Conservation (phyloP, 1,284 basidiomycete species). For the Cerrena zonata region DNA sequence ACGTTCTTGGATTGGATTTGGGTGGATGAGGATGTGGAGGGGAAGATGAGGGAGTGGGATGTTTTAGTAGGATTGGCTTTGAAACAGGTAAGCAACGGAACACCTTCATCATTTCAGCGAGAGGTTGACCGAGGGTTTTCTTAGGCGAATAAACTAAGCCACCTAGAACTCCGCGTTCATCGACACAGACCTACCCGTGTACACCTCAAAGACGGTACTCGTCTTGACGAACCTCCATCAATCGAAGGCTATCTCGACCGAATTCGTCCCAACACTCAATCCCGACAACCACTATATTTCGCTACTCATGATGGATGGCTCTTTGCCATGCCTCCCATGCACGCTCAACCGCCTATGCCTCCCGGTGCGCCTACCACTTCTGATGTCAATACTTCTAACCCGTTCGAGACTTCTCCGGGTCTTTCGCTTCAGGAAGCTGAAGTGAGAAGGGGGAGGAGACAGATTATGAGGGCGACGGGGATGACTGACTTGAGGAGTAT, state of each 20-base stretch:
- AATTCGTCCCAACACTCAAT: slow-evolving; percentile 57
- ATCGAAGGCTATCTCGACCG: slow-evolving; percentile 79
- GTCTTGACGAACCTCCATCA: slow-evolving; percentile 63
- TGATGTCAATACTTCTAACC: slow-evolving; percentile 23
- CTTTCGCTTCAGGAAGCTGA: slow-evolving; percentile 46
- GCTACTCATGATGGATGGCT: slow-evolving; percentile 69
- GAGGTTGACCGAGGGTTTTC: neutral
- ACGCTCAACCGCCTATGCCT: slow-evolving; percentile 65
- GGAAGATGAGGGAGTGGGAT: slow-evolving; percentile 59
- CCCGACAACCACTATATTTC: slow-evolving; percentile 63
- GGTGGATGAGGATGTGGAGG: slow-evolving; percentile 60
- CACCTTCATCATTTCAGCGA: neutral
- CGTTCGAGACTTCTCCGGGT: slow-evolving; percentile 17
- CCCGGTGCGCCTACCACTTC: slow-evolving; percentile 40
- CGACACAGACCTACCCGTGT: slow-evolving; percentile 59
- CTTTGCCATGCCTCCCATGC: slow-evolving; percentile 50
- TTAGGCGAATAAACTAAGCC: slow-evolving; percentile 46
- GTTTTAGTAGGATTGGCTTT: slow-evolving; percentile 70
- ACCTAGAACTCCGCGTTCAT: slow-evolving; percentile 68
- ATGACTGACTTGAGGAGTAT: slow-evolving; percentile 68
- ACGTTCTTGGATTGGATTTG: slow-evolving; percentile 78
- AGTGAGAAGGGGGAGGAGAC: slow-evolving; percentile 55
- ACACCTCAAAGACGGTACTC: slow-evolving; percentile 48
- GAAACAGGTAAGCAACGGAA: slow-evolving; percentile 44
- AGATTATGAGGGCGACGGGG: slow-evolving; percentile 61